Evolutionary conservation across 2,329 filamentous ascomycete species (phyloP), one percentile per base, ranked within the genome.

Genomic region (Talaromyces pinophilus): DNA sequence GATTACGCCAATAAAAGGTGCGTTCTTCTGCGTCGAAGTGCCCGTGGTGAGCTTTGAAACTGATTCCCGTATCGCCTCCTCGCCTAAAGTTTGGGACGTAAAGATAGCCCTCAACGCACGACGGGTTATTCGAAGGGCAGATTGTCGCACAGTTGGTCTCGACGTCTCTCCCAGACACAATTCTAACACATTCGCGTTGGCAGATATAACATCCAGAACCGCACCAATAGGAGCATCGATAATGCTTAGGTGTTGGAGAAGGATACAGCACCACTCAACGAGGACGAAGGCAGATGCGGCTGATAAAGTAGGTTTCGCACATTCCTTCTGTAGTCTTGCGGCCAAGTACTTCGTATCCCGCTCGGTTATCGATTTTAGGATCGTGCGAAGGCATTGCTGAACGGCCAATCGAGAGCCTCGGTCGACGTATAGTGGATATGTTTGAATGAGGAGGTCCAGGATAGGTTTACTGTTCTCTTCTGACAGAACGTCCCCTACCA

Each of bases 341-440:
- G 92, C 84, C 66, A 97, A 86, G 1, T 85, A 82, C 46, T 86
- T 82, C 46, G 79, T 67, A 62, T 77, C 71, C 64, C 71, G 70
- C 59, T 95, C 80, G 30, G 86, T 78, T 8, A 81, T 79, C 46
- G 88, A 84, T 65, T 84, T 84, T 67, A 93, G 84, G 70, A 94
- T 83, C 62, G 87, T 84, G 69, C 84, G 82, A 65, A 99, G 84
- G 76, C 93, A 97, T 80, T 86, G 84, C 77, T 97, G 91, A 38
- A 93, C 92, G 44, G 92, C 92, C 72, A 88, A 86, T 71, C 95
- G 88, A 54, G 95, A 98, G 70, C 87, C 83, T 72, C 93, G 88
- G 80, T 99, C 95, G 78, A 88, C 82, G 79, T 98, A 99, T 72
- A 91, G 88, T 68, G 92, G 87, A 75, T 97, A 93, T 62, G 93